These are phyloP conservation scores for Chamaecrista fasciculata DNA, from an alignment of 306 rosid genomes.

Conservation along the genomic window DNA sequence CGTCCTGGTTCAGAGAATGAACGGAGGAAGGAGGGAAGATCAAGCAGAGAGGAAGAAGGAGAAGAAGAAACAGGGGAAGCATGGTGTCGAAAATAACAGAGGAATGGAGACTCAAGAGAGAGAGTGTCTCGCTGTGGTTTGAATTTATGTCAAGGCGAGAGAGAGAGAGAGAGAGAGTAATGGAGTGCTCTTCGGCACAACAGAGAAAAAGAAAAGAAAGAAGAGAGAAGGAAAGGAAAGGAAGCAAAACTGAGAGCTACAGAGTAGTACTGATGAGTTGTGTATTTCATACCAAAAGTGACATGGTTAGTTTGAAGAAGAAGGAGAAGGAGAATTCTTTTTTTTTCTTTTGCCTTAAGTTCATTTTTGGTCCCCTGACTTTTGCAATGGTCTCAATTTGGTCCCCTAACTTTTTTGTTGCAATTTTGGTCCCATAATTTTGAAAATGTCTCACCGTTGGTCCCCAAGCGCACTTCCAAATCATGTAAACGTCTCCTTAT, in stretches of 20 bases:
- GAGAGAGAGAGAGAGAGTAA: background rate
- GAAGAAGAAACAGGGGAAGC: slow-evolving; percentile 23
- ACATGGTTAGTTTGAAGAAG: background rate
- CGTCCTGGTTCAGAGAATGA: slow-evolving; percentile 58
- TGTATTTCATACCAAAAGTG: background rate
- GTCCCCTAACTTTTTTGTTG: no score
- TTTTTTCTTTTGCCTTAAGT: no score
- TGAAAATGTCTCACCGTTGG: no score
- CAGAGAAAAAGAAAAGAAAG: no score
- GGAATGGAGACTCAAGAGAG: background rate
- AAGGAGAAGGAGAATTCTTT: no score
- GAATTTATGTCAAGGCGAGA: slow-evolving; percentile 6
- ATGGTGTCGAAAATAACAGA: slow-evolving; percentile 21
- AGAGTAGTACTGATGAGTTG: no score
- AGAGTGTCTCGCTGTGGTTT: background rate
- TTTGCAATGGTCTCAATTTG: no score
- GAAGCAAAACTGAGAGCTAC: background rate
- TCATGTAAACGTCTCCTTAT: no score
- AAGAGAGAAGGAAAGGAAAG: background rate
- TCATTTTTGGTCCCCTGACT: no score
- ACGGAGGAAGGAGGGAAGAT: background rate
- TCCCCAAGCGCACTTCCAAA: no score
- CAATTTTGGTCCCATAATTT: no score
- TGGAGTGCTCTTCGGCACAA: no score
- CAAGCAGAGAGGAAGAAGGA: slow-evolving; percentile 13